These are phyloP conservation scores for Coniosporium apollinis DNA, from an alignment of 495 filamentous ascomycete species.

Conservation along the genomic window DNA sequence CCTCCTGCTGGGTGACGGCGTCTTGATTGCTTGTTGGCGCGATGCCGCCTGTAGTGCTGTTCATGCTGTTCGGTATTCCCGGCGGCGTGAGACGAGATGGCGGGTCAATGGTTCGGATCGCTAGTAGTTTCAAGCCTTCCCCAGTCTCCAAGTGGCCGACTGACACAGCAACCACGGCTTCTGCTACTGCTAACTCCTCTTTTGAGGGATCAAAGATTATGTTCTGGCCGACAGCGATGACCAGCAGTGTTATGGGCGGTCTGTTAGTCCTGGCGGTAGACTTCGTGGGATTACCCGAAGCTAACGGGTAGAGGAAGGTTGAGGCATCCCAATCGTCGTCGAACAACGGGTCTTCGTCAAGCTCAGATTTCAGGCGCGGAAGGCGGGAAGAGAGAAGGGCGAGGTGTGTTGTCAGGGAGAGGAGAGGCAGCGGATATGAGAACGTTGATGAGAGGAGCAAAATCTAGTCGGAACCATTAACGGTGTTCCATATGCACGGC, in stretches of 20 bases:
- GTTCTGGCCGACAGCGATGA: conserved; percentile 70
- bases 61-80: conserved; percentile 50
- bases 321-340: conserved; percentile 93
- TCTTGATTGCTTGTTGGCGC: conserved; percentile 24
- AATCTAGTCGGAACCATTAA: conserved; percentile 36
- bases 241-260: conserved; percentile 77
- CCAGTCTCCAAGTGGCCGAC: conserved; percentile 28
- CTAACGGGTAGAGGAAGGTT: conserved; percentile 52
- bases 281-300: background rate
- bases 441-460: conserved; percentile 81
- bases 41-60: conserved; percentile 39
- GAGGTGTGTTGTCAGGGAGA: conserved; percentile 85
- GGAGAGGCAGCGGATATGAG: conserved; percentile 80
- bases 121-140: conserved; percentile 31
- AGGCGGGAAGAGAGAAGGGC: conserved; percentile 81
- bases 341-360: conserved; percentile 91
- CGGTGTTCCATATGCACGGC: background rate
- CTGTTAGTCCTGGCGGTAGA: conserved; percentile 11
- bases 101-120: conserved; percentile 51
- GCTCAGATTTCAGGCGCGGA: conserved; percentile 64
- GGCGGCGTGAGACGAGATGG: conserved; percentile 54
- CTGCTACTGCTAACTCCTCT: conserved; percentile 39
- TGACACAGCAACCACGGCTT: conserved; percentile 32
- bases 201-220: conserved; percentile 85
- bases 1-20: conserved; percentile 32